phyloP scores from a whole-genome alignment of 495 filamentous ascomycete genomes.

The Pyrenula aspistea region DNA sequence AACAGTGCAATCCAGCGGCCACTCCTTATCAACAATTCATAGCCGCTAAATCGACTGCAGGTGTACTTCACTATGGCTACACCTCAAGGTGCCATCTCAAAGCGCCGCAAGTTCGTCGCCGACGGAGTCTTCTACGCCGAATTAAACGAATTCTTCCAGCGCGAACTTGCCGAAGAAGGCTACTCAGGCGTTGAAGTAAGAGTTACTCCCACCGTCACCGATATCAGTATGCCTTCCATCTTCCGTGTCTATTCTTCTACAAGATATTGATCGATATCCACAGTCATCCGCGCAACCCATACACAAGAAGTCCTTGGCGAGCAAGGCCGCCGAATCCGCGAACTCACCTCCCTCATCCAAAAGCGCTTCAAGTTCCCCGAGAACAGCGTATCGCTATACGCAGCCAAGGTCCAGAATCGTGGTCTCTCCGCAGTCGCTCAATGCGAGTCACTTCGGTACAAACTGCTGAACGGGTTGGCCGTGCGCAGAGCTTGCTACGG shows the following conservation, averaged over 20 bases:
- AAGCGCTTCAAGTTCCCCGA: conserved; percentile 99
- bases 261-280: conserved; percentile 6
- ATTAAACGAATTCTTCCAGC: conserved; percentile 99
- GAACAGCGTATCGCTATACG: conserved; percentile 98
- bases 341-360: conserved; percentile 99
- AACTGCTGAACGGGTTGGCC: conserved; percentile 97
- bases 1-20: no score
- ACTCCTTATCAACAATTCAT: no score
- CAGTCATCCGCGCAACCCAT: conserved; percentile 97
- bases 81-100: conserved; percentile 70
- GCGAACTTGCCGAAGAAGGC: conserved; percentile 98
- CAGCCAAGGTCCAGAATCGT: conserved; percentile 99
- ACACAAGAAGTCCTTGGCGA: conserved; percentile 99
- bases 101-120: conserved; percentile 99
- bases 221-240: conserved; percentile 62
- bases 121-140: conserved; percentile 99
- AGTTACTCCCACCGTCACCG: conserved; percentile 98
- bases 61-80: conserved; percentile 61
- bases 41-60: no score
- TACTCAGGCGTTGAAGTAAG: conserved; percentile 99
- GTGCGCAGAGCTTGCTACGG: conserved; percentile 97
- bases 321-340: conserved; percentile 98
- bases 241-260: neutral
- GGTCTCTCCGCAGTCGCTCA: conserved; percentile 98
- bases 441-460: conserved; percentile 99